Evolutionary conservation across 176 grass and related monocot genomes (phyloP).

Genomic region (Saccharum officinarum): DNA sequence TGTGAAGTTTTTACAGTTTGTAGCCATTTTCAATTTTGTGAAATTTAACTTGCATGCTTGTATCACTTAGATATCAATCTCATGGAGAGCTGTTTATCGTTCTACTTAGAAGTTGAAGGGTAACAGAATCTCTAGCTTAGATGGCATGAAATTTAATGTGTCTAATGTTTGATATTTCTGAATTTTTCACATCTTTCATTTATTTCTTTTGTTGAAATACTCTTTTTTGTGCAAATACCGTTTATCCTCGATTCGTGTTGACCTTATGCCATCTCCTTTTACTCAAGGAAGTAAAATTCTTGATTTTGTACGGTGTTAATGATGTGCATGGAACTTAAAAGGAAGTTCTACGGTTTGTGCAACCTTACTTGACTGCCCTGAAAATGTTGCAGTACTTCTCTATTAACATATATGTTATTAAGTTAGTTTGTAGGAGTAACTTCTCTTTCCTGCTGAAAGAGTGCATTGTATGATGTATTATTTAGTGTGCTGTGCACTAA

Average conservation of each 20-base stretch:
- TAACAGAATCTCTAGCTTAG: constrained; percentile 41
- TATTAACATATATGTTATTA: background rate
- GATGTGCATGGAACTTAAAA: background rate
- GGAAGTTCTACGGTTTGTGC: background rate
- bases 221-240: background rate
- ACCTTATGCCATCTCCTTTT: background rate
- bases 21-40: constrained; percentile 33
- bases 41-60: constrained; percentile 37
- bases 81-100: background rate
- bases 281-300: constrained; percentile 24
- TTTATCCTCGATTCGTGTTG: background rate
- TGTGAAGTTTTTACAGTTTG: constrained; percentile 40
- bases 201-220: background rate
- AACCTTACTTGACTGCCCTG: background rate
- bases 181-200: background rate
- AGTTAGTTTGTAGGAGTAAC: background rate
- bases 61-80: constrained; percentile 16
- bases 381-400: background rate
- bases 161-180: background rate
- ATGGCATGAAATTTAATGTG: constrained; percentile 32
- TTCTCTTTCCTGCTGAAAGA: background rate
- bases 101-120: constrained; percentile 36
- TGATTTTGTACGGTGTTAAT: background rate
- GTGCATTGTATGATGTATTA: background rate
- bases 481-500: background rate